phyloP scores from a whole-genome alignment of 441 rosid genomes.

The Adansonia grandidieri region DNA sequence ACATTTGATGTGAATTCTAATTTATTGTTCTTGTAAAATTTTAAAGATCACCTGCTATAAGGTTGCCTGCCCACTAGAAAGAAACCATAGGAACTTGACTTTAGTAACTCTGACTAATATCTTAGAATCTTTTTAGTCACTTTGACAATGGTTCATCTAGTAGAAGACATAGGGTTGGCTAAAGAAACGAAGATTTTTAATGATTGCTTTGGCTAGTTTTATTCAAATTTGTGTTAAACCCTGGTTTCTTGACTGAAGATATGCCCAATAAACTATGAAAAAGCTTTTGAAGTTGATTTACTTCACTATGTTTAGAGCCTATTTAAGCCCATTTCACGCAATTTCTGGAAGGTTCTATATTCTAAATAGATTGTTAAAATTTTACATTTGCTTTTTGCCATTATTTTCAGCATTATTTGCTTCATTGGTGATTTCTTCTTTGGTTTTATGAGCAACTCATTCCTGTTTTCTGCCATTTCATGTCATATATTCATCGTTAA shows the following conservation, averaged over 20 bases:
- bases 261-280: neutral
- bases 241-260: neutral
- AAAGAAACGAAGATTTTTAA: neutral
- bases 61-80: neutral
- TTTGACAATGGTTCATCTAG: constrained; percentile 8
- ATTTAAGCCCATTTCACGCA: neutral
- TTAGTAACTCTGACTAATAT: neutral
- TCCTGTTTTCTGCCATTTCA: neutral
- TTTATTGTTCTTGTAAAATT: neutral
- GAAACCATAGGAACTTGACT: neutral
- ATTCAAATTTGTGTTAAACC: neutral
- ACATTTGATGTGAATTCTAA: constrained; percentile 1
- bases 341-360: neutral
- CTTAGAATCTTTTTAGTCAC: neutral
- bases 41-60: constrained; percentile 5
- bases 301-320: neutral
- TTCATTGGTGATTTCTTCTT: neutral
- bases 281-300: neutral
- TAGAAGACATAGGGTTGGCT: neutral
- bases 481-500: neutral
- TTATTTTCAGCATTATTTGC: neutral
- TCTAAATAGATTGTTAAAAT: neutral
- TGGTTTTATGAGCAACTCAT: neutral
- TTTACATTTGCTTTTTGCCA: neutral
- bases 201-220: neutral